Base-by-base conservation (phyloP, 2,329 filamentous ascomycete genomes). In the Fusarium fujikuroi region DNA sequence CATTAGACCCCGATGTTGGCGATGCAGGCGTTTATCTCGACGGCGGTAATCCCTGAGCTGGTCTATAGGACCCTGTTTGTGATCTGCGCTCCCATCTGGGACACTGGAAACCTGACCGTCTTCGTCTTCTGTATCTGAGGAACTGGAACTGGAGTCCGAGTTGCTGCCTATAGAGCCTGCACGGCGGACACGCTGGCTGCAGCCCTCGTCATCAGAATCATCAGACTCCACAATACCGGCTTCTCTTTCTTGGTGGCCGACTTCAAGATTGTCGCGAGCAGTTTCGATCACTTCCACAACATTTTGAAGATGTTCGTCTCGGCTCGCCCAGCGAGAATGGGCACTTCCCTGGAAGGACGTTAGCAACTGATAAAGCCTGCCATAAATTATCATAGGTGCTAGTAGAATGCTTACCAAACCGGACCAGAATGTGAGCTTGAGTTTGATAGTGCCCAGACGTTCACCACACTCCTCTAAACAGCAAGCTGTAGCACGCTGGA, bases 1-100 rank as follows among this genome's bases (percentile, higher is more conserved):
- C 92, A 94, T 94, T 44, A 92, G 78, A 0, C 92, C 92, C 28
- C 90, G 83, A 76, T 94, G 90, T 77, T 88, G 87, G 54, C 91
- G 84, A 79, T 93, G 91, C 71, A 92, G 81, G 68, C 88, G 85
- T 80, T 87, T 88, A 71, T 86, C 84, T 73, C 90, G 84, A 64
- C 85, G 84, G 77, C 87, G 89, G 78, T 91, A 92, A 67, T 92
- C 90, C 63, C 85, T 87, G 50, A 90, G 66, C 77, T 88, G 84
- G 47, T 87, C 86, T 15, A 83, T 64, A 84, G 81, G 42, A 83
- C 78, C 43, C 85, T 89, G 69, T 85, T 82, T 70, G 82, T 85
- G 34, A 76, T 81, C 74, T 18, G 74, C 70, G 60, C 80, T 83
- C 37, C 82, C 81, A 63, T 83, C 80, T 2, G 81, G 81, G 59